Percentiles rank a stretch among this genome's conserved stretches.
Conservation (phyloP, 2,329 filamentous ascomycete genomes). For the Exophiala spinifera region DNA sequence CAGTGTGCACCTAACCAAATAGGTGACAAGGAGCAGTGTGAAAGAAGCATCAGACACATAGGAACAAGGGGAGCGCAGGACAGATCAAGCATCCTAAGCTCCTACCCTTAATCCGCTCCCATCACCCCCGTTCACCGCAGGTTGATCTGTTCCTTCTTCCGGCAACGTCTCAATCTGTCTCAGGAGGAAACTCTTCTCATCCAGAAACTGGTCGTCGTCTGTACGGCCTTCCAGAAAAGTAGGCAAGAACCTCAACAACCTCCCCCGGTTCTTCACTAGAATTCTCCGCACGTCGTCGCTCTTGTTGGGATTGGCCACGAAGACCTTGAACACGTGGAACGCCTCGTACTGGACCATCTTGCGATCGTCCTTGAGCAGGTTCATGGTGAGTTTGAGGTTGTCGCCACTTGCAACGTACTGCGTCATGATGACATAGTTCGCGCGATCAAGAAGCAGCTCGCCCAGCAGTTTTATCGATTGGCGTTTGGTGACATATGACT, state of each 20-base stretch:
- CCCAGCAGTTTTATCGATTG: slow-evolving; percentile 97
- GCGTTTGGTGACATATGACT: slow-evolving; percentile 95
- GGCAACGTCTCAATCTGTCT: slow-evolving; percentile 69
- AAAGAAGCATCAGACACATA: background rate
- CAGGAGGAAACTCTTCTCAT: slow-evolving; percentile 95
- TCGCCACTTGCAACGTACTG: slow-evolving; percentile 92
- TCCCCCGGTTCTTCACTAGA: slow-evolving; percentile 91
- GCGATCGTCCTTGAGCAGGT: slow-evolving; percentile 86
- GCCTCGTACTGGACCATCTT: slow-evolving; percentile 99
- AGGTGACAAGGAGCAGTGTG: background rate
- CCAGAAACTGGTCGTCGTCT: slow-evolving; percentile 97
- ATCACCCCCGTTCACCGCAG: background rate
- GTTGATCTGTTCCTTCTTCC: slow-evolving; percentile 13
- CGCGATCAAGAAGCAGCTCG: slow-evolving; percentile 88
- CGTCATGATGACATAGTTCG: slow-evolving; percentile 98
- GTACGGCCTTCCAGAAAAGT: slow-evolving; percentile 92
- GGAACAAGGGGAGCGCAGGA: no score
- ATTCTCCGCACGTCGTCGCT: slow-evolving; percentile 94
- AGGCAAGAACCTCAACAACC: slow-evolving; percentile 81
- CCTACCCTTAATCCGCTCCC: slow-evolving; percentile 13
- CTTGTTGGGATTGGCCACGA: slow-evolving; percentile 98
- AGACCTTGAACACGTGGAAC: slow-evolving; percentile 99
- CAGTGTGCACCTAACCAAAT: no score
- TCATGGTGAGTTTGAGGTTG: slow-evolving; percentile 98
- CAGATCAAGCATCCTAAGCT: slow-evolving; percentile 2